Evolutionary conservation across 331 rosid species (phyloP), one percentile per base, ranked within the genome.

Genomic region (Pyracantha coccinea): DNA sequence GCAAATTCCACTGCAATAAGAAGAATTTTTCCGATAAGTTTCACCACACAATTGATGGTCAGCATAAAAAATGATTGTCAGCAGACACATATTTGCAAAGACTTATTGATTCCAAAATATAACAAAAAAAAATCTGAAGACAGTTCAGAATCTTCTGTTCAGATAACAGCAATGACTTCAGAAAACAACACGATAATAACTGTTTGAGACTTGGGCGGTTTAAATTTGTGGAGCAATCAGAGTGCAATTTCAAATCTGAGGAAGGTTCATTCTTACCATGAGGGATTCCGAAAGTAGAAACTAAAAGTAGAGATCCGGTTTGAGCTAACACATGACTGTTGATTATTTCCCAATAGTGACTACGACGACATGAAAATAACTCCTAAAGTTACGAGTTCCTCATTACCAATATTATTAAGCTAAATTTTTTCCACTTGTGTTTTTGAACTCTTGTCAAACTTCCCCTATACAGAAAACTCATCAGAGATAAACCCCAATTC

Each of bases 1-100:
- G 80, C 87, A 84, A 87, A 83, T 79, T 95, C 99, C 97, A 95
- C 99, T 95, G 88, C 91, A 82, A 68, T 69, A 78, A 82, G 70
- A 87, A 75, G 70, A 73, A 52, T 21, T 13, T 45, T 65, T 41
- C 0, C 69, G 77, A n/a, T 80, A 78, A 70, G 7, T 50, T 41
- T 9, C 2, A 21, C 45, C 23, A 28, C 45, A 57, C 67, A 75
- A 21, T n/a, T 24, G 20, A 55, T 20, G 63, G 21, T 20, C 71
- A 50, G 16, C 47, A 71, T 47, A 61, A 21, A 54, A 38, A 2
- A 38, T 38, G 44, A 38, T 3, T 38, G 33, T 25, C 65, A 47
- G 20, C 45, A 71, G 70, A 50, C 27, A 54, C 2, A 31, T 14
- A 33, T 28, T 53, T 23, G 16, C 9, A 32, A 23, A 31, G 19